These are phyloP conservation scores for Paraglomus brasilianum DNA, from an alignment of 192 early-diverging fungal genomes.

Conservation along the genomic window DNA sequence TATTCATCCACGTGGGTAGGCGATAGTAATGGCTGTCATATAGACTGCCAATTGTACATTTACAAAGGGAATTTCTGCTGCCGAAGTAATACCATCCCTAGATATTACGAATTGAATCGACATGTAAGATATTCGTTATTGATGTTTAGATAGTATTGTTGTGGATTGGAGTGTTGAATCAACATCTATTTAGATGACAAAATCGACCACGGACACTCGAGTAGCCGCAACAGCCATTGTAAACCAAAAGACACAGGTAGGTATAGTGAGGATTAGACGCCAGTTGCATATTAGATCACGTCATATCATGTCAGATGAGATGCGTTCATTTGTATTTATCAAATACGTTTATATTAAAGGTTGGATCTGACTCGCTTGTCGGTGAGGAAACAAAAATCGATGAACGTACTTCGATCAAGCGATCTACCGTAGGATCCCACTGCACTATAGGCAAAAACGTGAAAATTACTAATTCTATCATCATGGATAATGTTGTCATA, in stretches of 20 bases:
- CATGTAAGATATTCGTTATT: conserved; percentile 47
- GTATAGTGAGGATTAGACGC: too few relatives aligned
- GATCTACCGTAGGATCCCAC: conserved; percentile 90
- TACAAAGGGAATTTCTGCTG: conserved; percentile 72
- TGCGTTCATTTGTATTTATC: too few relatives aligned
- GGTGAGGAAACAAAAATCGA: conserved; percentile 88
- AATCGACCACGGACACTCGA: conserved; percentile 49
- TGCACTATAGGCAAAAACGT: conserved; percentile 95
- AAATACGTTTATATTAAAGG: conserved; percentile 41
- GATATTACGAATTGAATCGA: conserved; percentile 89
- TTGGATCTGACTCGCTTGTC: conserved; percentile 88
- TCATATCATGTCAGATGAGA: too few relatives aligned
- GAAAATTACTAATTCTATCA: conserved; percentile 91
- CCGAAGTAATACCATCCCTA: conserved; percentile 78
- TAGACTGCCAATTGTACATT: conserved; percentile 54
- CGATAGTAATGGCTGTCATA: conserved; percentile 45
- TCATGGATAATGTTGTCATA: conserved; percentile 94
- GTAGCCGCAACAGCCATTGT: conserved; percentile 72
- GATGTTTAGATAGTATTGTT: background rate
- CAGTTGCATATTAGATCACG: too few relatives aligned
- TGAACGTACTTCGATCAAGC: conserved; percentile 91
- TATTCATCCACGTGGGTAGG: conserved; percentile 38
- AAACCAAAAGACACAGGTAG: conserved; percentile 47
- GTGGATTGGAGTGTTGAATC: background rate
- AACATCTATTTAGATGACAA: conserved; percentile 40